Evolutionary conservation across 345 rosid species (phyloP).

Genomic region (Eucalyptus marginata): DNA sequence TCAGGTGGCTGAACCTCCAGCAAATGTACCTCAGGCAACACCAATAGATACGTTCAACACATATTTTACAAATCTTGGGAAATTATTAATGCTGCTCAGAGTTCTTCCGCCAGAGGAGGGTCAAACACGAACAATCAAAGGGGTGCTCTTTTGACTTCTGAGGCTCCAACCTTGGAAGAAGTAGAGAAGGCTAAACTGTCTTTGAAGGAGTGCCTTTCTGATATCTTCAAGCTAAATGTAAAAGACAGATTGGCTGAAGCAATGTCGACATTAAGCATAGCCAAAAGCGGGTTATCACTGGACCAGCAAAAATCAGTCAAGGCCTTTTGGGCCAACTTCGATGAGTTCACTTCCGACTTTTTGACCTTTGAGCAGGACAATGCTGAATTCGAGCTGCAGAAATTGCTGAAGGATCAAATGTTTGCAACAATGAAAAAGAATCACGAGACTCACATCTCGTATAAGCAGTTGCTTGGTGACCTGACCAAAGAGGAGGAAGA

Average conservation of each 20-base stretch:
- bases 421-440: background rate
- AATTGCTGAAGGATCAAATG: background rate
- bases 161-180: background rate
- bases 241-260: constrained; percentile 1
- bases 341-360: background rate
- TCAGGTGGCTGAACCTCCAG: background rate
- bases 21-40: background rate
- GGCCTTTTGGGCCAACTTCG: background rate
- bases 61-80: background rate
- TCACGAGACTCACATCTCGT: background rate
- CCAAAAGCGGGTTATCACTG: background rate
- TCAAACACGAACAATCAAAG: background rate
- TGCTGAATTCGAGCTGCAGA: background rate
- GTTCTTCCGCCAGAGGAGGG: background rate
- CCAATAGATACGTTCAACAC: background rate
- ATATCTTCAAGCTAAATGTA: constrained; percentile 2
- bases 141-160: background rate
- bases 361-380: background rate
- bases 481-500: background rate
- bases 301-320: background rate
- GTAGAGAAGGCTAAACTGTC: constrained; percentile 1
- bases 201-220: constrained; percentile 5
- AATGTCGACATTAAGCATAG: background rate
- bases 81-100: background rate
- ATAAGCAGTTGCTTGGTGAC: background rate